phyloP scores from a whole-genome alignment of 345 rosid species.

The Iberis pinnata region DNA sequence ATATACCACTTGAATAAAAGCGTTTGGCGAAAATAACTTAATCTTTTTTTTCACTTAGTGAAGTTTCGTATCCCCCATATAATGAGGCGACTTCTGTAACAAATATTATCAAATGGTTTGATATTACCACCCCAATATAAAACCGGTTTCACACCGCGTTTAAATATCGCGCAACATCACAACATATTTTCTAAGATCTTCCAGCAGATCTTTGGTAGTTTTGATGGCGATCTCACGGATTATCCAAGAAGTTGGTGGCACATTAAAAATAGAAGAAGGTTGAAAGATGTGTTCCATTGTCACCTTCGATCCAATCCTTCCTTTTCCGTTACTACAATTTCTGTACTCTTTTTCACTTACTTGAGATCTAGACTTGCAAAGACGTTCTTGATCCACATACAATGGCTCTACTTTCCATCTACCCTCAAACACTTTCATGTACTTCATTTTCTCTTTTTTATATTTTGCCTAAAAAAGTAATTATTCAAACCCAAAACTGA shows the following conservation, averaged over 20 bases:
- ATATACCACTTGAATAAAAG: too few relatives aligned
- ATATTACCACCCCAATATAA: too few relatives aligned
- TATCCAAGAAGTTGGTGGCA: slow-evolving; percentile 74
- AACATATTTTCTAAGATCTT: too few relatives aligned
- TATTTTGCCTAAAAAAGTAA: slow-evolving; percentile 47
- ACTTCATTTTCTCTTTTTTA: slow-evolving; percentile 53
- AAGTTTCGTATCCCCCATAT: too few relatives aligned
- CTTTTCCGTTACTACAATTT: slow-evolving; percentile 37
- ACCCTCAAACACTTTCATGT: slow-evolving; percentile 75
- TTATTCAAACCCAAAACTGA: neutral
- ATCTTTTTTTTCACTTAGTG: too few relatives aligned
- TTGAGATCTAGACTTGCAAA: neutral
- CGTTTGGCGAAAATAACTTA: too few relatives aligned
- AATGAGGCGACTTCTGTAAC: too few relatives aligned
- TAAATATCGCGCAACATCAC: too few relatives aligned
- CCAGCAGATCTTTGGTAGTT: slow-evolving; percentile 54
- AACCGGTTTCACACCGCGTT: too few relatives aligned
- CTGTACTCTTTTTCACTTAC: neutral
- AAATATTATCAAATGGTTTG: too few relatives aligned
- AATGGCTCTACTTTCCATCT: slow-evolving; percentile 51
- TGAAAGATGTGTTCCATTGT: slow-evolving; percentile 63
- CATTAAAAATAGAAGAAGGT: slow-evolving; percentile 45
- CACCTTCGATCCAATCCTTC: slow-evolving; percentile 58
- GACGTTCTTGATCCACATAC: neutral
- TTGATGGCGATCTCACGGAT: slow-evolving; percentile 59